Evolutionary conservation across 768 basidiomycete species (phyloP), one percentile per base, ranked within the genome.

Genomic region (Mycena vitilis): DNA sequence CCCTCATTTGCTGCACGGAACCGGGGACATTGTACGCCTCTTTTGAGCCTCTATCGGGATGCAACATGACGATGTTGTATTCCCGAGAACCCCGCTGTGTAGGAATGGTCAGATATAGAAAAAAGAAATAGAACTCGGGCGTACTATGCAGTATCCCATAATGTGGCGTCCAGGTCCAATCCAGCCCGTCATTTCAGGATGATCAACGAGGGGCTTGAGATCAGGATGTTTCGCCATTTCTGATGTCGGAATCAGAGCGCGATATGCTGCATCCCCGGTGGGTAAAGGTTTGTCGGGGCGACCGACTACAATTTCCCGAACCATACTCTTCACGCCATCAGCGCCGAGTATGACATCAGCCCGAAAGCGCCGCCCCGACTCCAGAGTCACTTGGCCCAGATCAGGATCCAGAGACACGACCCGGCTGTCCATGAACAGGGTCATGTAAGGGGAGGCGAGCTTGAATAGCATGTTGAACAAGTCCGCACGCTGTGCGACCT

Each of bases 261-360:
- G 83, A 72, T 89, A 91, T 0, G 88, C 90, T 0, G 88, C 86
- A 71, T 91, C 89, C 0, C 89, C 91, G 0, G 90, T 91, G 4
- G 86, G 81, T 0, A 82, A 81, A 0, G 85, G 80, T 30, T 59
- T 54, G 38, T 82, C 81, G 56, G 84, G 82, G 0, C 76, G 77
- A 0, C 88, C 84, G 20, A 89, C 83, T 30, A 86, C 82, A 42
- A 85, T 78, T 71, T 85, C 76, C 2, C 86, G 85, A 4, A 88
- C 70, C 23, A 77, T 71, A 70, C 88, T 88, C 78, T 86, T 87
- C 30, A 83, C 77, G 6, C 86, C 86, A 64, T 87, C 85, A 0
- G 84, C 84, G 5, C 85, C 86, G 16, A 87, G 80, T 23, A 86
- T 77, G 36, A 87, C 71, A 60, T 87, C 85, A 1, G 82, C 79